Base-by-base conservation (phyloP, 2,329 filamentous ascomycete species). In the Cadophora gregata region DNA sequence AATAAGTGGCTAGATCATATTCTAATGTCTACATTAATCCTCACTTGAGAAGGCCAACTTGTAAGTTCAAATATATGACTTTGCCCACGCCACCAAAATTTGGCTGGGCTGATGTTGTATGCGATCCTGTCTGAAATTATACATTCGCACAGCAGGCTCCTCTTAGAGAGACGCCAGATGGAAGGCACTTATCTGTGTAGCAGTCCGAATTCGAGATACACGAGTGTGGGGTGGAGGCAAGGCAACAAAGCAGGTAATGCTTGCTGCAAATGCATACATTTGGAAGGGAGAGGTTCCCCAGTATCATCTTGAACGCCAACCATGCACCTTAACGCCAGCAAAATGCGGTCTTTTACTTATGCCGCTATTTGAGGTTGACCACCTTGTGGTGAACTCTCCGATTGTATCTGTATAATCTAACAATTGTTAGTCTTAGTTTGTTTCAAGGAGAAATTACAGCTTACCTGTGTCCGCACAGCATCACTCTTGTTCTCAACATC, bases 401-500 rank as follows among this genome's bases (percentile, higher is more conserved):
- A 76, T 68, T 83, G 81, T 42, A 82, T 75, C 69, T 81, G 80
- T 60, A 81, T 79, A 66, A 82, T 81, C 80, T 81, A 63, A 21
- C 47, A 4, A 8, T 21, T n/a, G 14, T 27, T 51, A 33, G 59
- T 50, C 36, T 21, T 59, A 3, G 2, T 4, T 59, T 6, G 10
- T 14, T 29, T 24, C 3, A 21, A 4, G 16, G 19, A 27, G 19
- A 19, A 16, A 25, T 4, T 16, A 16, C 14, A 62, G 71, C 82
- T 75, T 77, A 90, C 87, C 81, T 92, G 86, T 70, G 84, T 81
- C 76, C 89, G 89, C 76, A 88, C 86, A 68, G 82, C 84, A 74
- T 92, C 88, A 67, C 86, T 86, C 78, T 87, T 86, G 29, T 86
- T 84, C 73, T 91, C 85, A 59, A 88, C 83, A 27, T 85, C 86